Evolutionary conservation across 306 rosid species (phyloP).

Genomic region (Abrus precatorius): DNA sequence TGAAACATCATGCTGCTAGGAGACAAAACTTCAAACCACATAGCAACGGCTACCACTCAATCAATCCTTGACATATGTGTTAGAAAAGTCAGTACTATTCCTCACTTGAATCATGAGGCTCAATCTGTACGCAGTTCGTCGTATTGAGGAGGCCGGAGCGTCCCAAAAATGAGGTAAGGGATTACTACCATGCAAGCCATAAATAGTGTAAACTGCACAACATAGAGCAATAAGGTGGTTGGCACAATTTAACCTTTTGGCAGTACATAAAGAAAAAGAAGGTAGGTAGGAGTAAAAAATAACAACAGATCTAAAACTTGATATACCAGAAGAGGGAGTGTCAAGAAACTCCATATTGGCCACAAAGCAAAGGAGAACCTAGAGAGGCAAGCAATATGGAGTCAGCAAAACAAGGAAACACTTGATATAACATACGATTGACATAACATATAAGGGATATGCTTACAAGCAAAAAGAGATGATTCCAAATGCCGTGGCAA

Average conservation of each 20-base stretch:
- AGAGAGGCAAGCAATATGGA: conserved; percentile 16
- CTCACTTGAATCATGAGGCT: conserved; percentile 57
- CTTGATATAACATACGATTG: conserved; percentile 19
- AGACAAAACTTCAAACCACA: conserved; percentile 59
- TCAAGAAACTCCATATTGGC: conserved; percentile 96
- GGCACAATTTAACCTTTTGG: conserved; percentile 37
- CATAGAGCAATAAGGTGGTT: conserved; percentile 44
- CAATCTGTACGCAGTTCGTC: conserved; percentile 88
- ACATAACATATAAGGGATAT: conserved; percentile 16
- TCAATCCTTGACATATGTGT: conserved; percentile 51
- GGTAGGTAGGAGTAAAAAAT: conserved; percentile 18
- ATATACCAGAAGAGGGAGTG: conserved; percentile 95
- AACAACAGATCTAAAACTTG: conserved; percentile 11
- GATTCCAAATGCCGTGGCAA: conserved; percentile 77
- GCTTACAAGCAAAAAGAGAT: conserved; percentile 94
- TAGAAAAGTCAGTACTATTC: conserved; percentile 68
- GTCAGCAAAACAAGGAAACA: conserved; percentile 51
- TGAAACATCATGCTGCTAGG: conserved; percentile 49
- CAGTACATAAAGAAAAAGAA: conserved; percentile 26
- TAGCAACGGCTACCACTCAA: conserved; percentile 48
- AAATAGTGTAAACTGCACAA: conserved; percentile 93
- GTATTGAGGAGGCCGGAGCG: conserved; percentile 69
- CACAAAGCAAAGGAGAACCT: conserved; percentile 93
- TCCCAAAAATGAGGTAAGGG: conserved; percentile 81
- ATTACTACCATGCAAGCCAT: conserved; percentile 95